These are phyloP conservation scores for Castanea mollissima DNA, from an alignment of 306 rosid species.

Conservation along the genomic window DNA sequence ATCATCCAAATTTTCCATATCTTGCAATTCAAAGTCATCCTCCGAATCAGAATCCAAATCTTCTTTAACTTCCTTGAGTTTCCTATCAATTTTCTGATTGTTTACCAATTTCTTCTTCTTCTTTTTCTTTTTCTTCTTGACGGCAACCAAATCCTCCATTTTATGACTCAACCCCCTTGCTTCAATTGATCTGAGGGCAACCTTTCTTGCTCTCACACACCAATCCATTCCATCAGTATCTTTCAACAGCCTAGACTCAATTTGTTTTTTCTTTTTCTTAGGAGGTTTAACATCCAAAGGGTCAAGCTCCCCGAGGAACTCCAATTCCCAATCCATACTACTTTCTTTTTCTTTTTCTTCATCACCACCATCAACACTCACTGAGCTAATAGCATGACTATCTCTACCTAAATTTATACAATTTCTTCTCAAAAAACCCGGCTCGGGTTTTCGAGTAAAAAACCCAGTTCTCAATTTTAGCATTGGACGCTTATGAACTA, in stretches of 20 bases:
- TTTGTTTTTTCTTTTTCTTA: conserved; percentile 50
- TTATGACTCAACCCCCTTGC: conserved; percentile 53
- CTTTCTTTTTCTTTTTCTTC: conserved; percentile 7
- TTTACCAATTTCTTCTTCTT: conserved; percentile 47
- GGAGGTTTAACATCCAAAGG: conserved; percentile 67
- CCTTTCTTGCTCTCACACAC: conserved; percentile 76
- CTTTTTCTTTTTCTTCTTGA: conserved; percentile 55
- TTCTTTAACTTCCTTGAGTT: conserved; percentile 38
- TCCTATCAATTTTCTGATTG: conserved; percentile 35
- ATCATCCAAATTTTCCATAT: conserved; percentile 23
- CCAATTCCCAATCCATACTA: conserved; percentile 62
- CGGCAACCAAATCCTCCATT: conserved; percentile 55
- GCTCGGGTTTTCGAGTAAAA: conserved; percentile 24
- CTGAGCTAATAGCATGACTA: conserved; percentile 10
- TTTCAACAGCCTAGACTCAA: conserved; percentile 45
- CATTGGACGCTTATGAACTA: conserved; percentile 29
- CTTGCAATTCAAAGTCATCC: conserved; percentile 35
- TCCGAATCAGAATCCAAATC: conserved; percentile 34
- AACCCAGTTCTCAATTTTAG: conserved; percentile 19
- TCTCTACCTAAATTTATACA: conserved; percentile 34
- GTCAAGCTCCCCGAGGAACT: conserved; percentile 65
- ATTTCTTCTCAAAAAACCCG: conserved; percentile 24
- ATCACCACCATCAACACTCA: conserved; percentile 28
- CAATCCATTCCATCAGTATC: conserved; percentile 78
- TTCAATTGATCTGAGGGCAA: conserved; percentile 65